Conservation (phyloP, 106 monocot genomes). For the Dioscorea dumetorum region DNA sequence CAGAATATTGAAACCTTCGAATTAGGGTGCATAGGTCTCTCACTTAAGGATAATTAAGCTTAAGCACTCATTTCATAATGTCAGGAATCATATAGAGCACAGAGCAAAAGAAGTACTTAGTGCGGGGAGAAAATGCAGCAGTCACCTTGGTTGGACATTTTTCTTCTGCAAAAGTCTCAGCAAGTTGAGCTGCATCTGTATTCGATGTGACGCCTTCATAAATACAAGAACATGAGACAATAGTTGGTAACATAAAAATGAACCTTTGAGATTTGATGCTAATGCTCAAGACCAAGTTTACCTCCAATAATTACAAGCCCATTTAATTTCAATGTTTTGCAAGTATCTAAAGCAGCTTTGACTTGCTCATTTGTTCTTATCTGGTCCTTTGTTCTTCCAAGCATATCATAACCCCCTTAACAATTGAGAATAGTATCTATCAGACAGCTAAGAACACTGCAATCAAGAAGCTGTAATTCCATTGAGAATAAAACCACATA, state of each 20-base stretch:
- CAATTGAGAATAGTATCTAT: not conserved
- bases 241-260: not conserved
- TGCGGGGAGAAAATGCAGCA: not conserved
- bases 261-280: not conserved
- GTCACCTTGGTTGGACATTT: conserved; percentile 44
- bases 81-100: not conserved
- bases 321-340: conserved; percentile 28
- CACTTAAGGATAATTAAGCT: too few relatives aligned
- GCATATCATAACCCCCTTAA: conserved; percentile 46
- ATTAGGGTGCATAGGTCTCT: too few relatives aligned
- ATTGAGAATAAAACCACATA: too few relatives aligned
- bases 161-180: conserved; percentile 51
- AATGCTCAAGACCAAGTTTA: not conserved
- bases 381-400: conserved; percentile 49
- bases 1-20: too few relatives aligned
- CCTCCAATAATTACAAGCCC: conserved; percentile 59
- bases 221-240: not conserved
- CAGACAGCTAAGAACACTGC: too few relatives aligned
- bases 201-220: conserved; percentile 45
- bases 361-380: conserved; percentile 48
- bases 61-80: not conserved
- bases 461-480: too few relatives aligned
- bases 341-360: conserved; percentile 40
- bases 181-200: conserved; percentile 60
- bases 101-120: not conserved